phyloP scores from a whole-genome alignment of 202 grass and related monocot genomes.

The Sporobolus alterniflorus region DNA sequence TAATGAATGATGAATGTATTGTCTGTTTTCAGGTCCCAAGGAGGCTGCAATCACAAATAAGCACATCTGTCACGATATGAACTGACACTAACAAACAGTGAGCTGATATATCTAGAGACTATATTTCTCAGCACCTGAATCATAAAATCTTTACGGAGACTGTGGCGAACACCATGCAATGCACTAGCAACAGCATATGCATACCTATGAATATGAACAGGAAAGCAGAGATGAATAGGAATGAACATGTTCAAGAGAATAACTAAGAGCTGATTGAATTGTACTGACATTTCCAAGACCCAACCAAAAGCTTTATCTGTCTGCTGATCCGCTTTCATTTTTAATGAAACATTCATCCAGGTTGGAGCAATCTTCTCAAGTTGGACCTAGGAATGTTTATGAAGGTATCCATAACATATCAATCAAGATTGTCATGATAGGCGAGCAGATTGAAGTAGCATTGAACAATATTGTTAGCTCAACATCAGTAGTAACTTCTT shows the following conservation, averaged over 20 bases:
- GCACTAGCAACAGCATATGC: constrained; percentile 98
- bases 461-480: background rate
- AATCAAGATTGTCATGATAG: background rate
- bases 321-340: constrained; percentile 93
- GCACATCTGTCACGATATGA: constrained; percentile 34
- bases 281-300: constrained; percentile 96
- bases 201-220: constrained; percentile 68
- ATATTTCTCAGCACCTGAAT: constrained; percentile 80
- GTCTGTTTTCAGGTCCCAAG: constrained; percentile 75
- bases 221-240: background rate
- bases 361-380: constrained; percentile 99
- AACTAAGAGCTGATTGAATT: constrained; percentile 4
- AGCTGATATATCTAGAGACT: constrained; percentile 20
- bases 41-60: constrained; percentile 74
- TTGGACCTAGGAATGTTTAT: constrained; percentile 49
- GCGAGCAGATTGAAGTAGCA: constrained; percentile 20
- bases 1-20: constrained; percentile 89
- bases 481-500: background rate
- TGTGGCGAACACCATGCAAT: constrained; percentile 97
- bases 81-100: background rate
- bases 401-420: constrained; percentile 9
- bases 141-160: constrained; percentile 99
- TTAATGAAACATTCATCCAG: constrained; percentile 97
- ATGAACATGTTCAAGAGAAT: background rate
- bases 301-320: constrained; percentile 99